Evolutionary conservation across 768 basidiomycete genomes (phyloP).

Genomic region (Clavaria fumosa): DNA sequence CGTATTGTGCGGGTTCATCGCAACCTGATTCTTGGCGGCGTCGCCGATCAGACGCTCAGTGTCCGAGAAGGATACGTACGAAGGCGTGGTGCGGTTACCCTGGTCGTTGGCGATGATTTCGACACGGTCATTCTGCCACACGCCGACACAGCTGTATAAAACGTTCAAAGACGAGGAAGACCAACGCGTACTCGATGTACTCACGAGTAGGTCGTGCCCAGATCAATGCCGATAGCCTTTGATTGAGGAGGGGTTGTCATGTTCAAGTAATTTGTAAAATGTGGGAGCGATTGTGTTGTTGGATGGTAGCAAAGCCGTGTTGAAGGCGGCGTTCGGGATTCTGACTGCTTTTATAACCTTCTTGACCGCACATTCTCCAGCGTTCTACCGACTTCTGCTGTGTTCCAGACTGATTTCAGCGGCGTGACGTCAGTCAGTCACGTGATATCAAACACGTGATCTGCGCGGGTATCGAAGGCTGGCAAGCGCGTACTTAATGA

Average conservation of each 20-base stretch:
- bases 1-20: conserved; percentile 99
- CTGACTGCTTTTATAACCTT: neutral
- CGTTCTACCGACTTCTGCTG: neutral
- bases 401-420: no score
- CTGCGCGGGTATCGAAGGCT: no score
- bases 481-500: no score
- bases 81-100: conserved; percentile 98
- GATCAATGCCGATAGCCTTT: conserved; percentile 94
- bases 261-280: conserved; percentile 5
- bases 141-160: conserved; percentile 76
- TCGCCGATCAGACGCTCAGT: conserved; percentile 98
- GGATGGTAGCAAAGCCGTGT: no score
- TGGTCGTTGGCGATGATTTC: conserved; percentile 99
- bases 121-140: conserved; percentile 99
- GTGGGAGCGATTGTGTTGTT: no score
- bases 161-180: conserved; percentile 6
- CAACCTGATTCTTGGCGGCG: conserved; percentile 97
- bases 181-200: conserved; percentile 15
- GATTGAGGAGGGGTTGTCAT: conserved; percentile 22
- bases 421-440: no score
- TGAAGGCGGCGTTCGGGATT: no score
- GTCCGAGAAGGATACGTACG: conserved; percentile 95
- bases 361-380: neutral
- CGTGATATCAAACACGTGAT: no score
- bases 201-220: conserved; percentile 94